Base-by-base conservation (phyloP, 23 red algal species). In the Gracilaria domingensis region DNA sequence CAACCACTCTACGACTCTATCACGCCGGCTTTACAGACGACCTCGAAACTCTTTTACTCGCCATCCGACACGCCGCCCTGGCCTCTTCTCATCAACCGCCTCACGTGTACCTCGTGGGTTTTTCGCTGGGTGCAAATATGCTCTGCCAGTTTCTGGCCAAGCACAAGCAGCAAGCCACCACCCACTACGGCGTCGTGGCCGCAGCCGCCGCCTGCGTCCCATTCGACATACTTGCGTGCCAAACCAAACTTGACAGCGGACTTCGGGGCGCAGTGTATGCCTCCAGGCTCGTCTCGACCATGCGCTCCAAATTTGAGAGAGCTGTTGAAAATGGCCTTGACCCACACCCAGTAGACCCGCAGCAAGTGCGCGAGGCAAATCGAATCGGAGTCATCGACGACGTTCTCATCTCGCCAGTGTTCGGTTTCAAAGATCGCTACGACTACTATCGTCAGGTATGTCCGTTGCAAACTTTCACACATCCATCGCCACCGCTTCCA, bases 1-100 rank as follows among this genome's bases (percentile, higher is more conserved):
- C 89, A 24, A 57, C 64, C 80, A 93, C 94, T 39, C 64, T 84
- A 14, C 82, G 81, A 32, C 85, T 84, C 37, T 99, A 99, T 54
- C 97, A 99, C 86, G 79, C 93, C 28, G 94, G 94, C 32, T 95
- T 95, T 38, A 91, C 89, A n/a, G 94, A 94, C 12, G 97, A 99
- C 54, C 30, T 96, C 47, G 30, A 87, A 37, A 86, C 86, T 21
- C 38, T 96, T 8, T 61, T 96, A 61, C 71, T 85, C 1, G 83
- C 75, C 11, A 55, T 94, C 30, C 65, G 86, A 32, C 77, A 77
- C 48, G 78, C 53, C 80, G 84, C 93, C 58, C 28, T 77, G 23
- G 75, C 39, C 5, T 42, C 20, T 0, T 66, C 66, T 20, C 45
- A 82, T n/a, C 44, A 38, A 50, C 57, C 88, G 16, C 87, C 80